Conservation (phyloP, 306 rosid genomes). For the Castanea crenata region DNA sequence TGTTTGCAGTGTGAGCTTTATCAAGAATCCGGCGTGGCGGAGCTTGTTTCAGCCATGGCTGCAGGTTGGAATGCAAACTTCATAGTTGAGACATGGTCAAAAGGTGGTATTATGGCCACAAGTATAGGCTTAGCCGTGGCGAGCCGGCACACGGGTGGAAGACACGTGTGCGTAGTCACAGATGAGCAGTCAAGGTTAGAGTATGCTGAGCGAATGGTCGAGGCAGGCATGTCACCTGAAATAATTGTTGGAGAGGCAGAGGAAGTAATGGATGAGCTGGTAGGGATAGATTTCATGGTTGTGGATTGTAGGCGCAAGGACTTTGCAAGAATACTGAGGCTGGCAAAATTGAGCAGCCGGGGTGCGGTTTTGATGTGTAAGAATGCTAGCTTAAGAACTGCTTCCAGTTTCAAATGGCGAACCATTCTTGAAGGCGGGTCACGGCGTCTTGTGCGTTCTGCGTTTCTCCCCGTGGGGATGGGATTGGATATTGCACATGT, state of each 20-base stretch:
- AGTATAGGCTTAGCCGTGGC: conserved; percentile 79
- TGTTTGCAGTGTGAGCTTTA: conserved; percentile 50
- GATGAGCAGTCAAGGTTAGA: conserved; percentile 69
- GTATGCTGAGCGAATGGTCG: conserved; percentile 44
- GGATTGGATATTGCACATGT: conserved; percentile 85
- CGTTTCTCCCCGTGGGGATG: conserved; percentile 85
- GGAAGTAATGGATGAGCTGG: conserved; percentile 51
- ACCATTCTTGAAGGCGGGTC: conserved; percentile 48
- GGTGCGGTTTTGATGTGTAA: conserved; percentile 85
- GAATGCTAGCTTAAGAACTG: conserved; percentile 51
- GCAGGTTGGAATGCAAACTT: conserved; percentile 90
- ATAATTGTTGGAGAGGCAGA: conserved; percentile 76
- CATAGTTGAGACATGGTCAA: conserved; percentile 91
- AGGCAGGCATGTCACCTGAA: conserved; percentile 46
- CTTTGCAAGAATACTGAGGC: conserved; percentile 47
- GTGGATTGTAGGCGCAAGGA: conserved; percentile 66
- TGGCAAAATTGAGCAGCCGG: conserved; percentile 60
- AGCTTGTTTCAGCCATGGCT: conserved; percentile 86
- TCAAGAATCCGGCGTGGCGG: conserved; percentile 78
- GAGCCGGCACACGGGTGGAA: conserved; percentile 60
- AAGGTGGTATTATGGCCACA: conserved; percentile 61
- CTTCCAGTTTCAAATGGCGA: conserved; percentile 56
- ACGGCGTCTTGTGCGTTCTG: conserved; percentile 63
- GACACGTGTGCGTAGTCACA: conserved; percentile 81
- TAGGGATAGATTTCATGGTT: conserved; percentile 72